Base-by-base conservation (phyloP, 768 basidiomycete genomes). In the Podaxis pistillaris region DNA sequence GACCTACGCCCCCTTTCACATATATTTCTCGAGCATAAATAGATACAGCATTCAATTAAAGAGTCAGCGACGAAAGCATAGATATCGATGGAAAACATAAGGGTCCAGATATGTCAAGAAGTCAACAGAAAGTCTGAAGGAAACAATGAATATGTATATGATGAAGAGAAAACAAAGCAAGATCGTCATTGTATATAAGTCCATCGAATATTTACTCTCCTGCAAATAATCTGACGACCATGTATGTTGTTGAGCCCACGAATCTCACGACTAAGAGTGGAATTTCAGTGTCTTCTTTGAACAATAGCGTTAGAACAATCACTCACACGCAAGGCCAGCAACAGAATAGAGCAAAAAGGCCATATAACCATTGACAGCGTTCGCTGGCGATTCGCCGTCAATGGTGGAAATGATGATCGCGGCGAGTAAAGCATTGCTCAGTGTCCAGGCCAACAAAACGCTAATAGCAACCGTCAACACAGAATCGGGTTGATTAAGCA, bases 301-400 rank as follows among this genome's bases (percentile, higher is more conserved):
- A 12, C 7, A 24, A 4, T 4, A 24, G 49, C 24, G 8, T 28
- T 46, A 63, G 36, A 44, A 52, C 50, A 44, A 28, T 19, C 15
- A 68, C 94, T 75, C 69, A 96, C 94, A 80, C 12, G 94, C 93
- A 44, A 97, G 84, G 12, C 91, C 87, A 4, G 90, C 91, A 50
- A 96, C 93, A 0, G 92, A 93, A 75, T 88, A 95, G 60, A 98
- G 74, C 63, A 97, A 78, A 72, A 95, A 93, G 15, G 88, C 84
- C 89, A 96, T 91, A 71, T 96, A 96, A 1, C 92, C 93, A 60
- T 86, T 87, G 2, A 94, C 91, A 30, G 86, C 81, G 0, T 72
- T 73, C 28, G 78, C 77, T 1, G 84, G 83, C 19, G 81, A 76
- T 6, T 65, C 62, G 19, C 49, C 50, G 22, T 71, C 71, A 51